These are phyloP conservation scores for Abelmoschus esculentus DNA, from an alignment of 345 rosid species.

Conservation along the genomic window DNA sequence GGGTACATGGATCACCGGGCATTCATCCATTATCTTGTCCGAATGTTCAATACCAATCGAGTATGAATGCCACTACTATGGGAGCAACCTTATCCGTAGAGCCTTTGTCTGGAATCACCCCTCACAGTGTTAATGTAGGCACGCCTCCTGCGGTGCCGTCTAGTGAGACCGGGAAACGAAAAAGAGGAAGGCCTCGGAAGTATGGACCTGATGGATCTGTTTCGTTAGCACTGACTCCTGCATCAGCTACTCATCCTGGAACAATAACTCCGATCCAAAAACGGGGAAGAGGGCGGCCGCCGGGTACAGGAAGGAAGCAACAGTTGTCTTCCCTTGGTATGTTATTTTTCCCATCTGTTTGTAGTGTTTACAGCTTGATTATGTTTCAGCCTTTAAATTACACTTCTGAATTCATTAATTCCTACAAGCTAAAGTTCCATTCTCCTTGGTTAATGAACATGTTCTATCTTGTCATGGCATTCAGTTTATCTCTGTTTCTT, in stretches of 20 bases:
- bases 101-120: constrained; percentile 34
- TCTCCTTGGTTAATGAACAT: not conserved
- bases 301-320: constrained; percentile 80
- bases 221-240: constrained; percentile 67
- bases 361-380: not conserved
- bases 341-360: constrained; percentile 4
- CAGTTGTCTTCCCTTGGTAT: constrained; percentile 59
- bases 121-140: constrained; percentile 49
- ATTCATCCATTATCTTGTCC: constrained; percentile 40
- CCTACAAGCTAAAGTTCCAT: not conserved
- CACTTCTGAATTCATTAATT: not conserved
- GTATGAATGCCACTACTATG: constrained; percentile 38
- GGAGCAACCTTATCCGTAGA: constrained; percentile 46
- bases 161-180: constrained; percentile 54
- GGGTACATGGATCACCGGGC: constrained; percentile 56
- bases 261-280: constrained; percentile 49
- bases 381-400: not conserved
- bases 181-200: constrained; percentile 87
- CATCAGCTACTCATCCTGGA: constrained; percentile 49
- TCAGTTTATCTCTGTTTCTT: not conserved
- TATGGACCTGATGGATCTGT: constrained; percentile 72
- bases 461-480: not conserved
- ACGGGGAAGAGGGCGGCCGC: constrained; percentile 91
- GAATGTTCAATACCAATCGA: constrained; percentile 50
- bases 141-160: constrained; percentile 34